Evolutionary conservation across 441 rosid genomes (phyloP).

Genomic region (Croton setiger): DNA sequence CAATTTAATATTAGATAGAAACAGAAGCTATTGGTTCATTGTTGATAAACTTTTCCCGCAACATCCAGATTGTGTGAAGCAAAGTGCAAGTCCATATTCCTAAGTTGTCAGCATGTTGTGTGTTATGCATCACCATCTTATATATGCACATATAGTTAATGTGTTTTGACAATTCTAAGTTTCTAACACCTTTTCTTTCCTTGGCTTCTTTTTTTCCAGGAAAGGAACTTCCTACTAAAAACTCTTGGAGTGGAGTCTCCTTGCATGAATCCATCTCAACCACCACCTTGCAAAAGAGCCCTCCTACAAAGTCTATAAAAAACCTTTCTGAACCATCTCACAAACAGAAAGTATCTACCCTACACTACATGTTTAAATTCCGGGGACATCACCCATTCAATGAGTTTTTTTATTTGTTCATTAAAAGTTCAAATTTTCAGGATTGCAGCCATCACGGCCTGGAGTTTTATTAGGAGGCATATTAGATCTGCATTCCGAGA

Average conservation of each 20-base stretch:
- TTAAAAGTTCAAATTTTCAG: slow-evolving; percentile 29
- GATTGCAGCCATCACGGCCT: slow-evolving; percentile 79
- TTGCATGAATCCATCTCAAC: slow-evolving; percentile 56
- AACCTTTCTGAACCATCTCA: slow-evolving; percentile 33
- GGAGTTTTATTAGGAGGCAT: slow-evolving; percentile 66
- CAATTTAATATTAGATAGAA: neutral
- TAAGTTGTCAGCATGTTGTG: neutral
- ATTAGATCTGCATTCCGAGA: slow-evolving; percentile 61
- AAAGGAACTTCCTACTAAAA: slow-evolving; percentile 85
- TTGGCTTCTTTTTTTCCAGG: slow-evolving; percentile 45
- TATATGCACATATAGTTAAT: neutral
- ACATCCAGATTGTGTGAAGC: slow-evolving; percentile 4
- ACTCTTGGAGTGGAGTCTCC: slow-evolving; percentile 94
- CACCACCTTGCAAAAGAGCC: slow-evolving; percentile 96
- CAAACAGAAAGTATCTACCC: slow-evolving; percentile 26
- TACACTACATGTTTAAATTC: slow-evolving; percentile 17
- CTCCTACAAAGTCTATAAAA: slow-evolving; percentile 84
- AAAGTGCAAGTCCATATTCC: neutral
- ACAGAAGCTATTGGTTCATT: neutral
- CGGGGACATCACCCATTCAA: slow-evolving; percentile 27
- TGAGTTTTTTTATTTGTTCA: slow-evolving; percentile 25
- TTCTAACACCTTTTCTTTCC: slow-evolving; percentile 19
- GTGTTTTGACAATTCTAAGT: slow-evolving; percentile 2
- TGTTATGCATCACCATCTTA: neutral
- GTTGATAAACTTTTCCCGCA: slow-evolving; percentile 1